Evolutionary conservation across 2,329 filamentous ascomycete genomes (phyloP), one percentile per base, ranked within the genome.

Genomic region (Dactylonectria estremocensis): DNA sequence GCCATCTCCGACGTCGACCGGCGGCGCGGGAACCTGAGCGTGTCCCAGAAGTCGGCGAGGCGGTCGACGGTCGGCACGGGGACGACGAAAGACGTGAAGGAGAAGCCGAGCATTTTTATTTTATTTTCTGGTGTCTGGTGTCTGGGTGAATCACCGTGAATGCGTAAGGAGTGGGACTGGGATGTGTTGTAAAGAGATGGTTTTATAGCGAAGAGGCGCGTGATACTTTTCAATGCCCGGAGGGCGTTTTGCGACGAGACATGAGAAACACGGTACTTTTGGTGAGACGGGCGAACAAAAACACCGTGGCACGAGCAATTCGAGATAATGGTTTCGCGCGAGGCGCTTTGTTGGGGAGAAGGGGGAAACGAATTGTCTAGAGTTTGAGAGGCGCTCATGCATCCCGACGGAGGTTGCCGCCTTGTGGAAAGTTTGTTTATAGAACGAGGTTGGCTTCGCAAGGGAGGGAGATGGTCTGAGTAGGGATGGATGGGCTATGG

Each of bases 41-140:
- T 72, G 9, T 52, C 62, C 50, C 66, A 74, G 31, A 70, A 61
- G 48, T 52, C 60, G 16, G 61, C n/a, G 31, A 70, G 33, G 35
- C 53, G 54, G 2, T 63, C 60, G 14, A 53, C 43, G 37, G 16
- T 59, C 14, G 69, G 70, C 31, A 73, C 53, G 43, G 73, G 72
- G 52, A 70, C 68, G 46, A 68, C 52, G 14, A 74, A 74, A 14
- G 67, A 43, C 9, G 64, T 46, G 20, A 73, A 67, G 7, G 57
- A 66, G 7, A 76, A 16, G 3, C 73, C 73, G 50, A 76, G 61
- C 74, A 76, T 76, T 28, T 7, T 28, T 28, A n/a, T n/a, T n/a
- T n/a, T n/a, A n/a, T n/a, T n/a, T n/a, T n/a, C n/a, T n/a, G 11
- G 16, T 70, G 33, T 37, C 14, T 40, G 33, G 8, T 28, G 20